A percentile compares a stretch with the other conserved stretches of the same genome.
These are phyloP conservation scores for Blastobotrys arbuscula DNA, from an alignment of 1,139 yeast genomes.

Conservation along the genomic window DNA sequence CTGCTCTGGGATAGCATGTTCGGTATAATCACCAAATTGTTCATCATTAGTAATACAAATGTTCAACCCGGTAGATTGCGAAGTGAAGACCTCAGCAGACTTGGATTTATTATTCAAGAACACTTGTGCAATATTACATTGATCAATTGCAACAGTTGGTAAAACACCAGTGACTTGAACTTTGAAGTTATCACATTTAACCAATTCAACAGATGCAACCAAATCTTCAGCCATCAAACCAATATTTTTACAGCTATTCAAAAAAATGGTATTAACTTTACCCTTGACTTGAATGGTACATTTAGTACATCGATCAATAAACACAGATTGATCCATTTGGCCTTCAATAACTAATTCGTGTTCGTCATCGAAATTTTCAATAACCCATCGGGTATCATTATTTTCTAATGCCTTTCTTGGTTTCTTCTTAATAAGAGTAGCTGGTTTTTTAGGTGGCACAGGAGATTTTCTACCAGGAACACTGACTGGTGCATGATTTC, in stretches of 20 bases:
- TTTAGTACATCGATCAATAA: slow-evolving; percentile 73
- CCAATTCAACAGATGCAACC: slow-evolving; percentile 83
- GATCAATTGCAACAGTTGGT: slow-evolving; percentile 82
- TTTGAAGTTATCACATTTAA: slow-evolving; percentile 77
- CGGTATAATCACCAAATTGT: slow-evolving; percentile 62
- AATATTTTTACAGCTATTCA: slow-evolving; percentile 64
- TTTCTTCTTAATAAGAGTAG: slow-evolving; percentile 49
- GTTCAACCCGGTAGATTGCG: slow-evolving; percentile 79
- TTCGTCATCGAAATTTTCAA: slow-evolving; percentile 67
- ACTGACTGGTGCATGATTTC: slow-evolving; percentile 35
- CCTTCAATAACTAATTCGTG: slow-evolving; percentile 58
- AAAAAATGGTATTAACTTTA: slow-evolving; percentile 81
- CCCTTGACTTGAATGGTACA: slow-evolving; percentile 80
- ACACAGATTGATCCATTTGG: slow-evolving; percentile 81
- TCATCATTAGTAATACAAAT: slow-evolving; percentile 61
- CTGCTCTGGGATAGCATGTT: slow-evolving; percentile 84
- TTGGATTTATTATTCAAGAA: slow-evolving; percentile 70
- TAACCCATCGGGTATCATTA: slow-evolving; percentile 77
- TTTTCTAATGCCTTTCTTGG: slow-evolving; percentile 63
- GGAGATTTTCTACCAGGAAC: slow-evolving; percentile 35
- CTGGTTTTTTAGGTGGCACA: slow-evolving; percentile 72
- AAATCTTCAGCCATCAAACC: slow-evolving; percentile 80
- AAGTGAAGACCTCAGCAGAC: slow-evolving; percentile 70
- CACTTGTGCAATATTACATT: slow-evolving; percentile 78
- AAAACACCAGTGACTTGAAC: slow-evolving; percentile 74